phyloP scores from a whole-genome alignment of 805 yeast species.

The Saturnispora serradocipensis region DNA sequence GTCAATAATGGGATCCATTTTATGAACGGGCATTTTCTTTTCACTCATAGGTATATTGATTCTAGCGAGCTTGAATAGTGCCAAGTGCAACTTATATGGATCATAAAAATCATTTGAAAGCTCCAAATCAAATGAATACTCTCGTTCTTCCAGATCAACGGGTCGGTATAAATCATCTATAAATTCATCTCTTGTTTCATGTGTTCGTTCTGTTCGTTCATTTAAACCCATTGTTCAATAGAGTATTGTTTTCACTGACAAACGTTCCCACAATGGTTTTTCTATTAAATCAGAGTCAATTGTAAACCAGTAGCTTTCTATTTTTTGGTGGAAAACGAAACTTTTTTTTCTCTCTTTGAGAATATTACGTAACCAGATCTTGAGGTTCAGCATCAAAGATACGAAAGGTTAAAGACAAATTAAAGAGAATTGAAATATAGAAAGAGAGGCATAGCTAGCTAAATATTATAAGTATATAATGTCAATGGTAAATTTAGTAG shows the following conservation, averaged over 20 bases:
- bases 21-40: slow-evolving; percentile 3
- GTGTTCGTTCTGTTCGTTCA: not conserved
- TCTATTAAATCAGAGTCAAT: not conserved
- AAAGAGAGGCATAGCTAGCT: not conserved
- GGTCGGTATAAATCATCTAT: slow-evolving; percentile 1
- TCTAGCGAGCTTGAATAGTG: slow-evolving; percentile 22
- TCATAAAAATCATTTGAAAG: slow-evolving; percentile 12
- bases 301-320: not conserved
- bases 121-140: slow-evolving; percentile 18
- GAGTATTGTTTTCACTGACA: not conserved
- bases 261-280: not conserved
- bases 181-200: not conserved
- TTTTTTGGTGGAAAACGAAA: not conserved
- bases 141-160: slow-evolving; percentile 11
- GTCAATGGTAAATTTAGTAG: not conserved
- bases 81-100: slow-evolving; percentile 25
- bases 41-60: slow-evolving; percentile 13
- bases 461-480: not conserved
- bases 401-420: not conserved
- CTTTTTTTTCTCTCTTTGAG: not conserved
- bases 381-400: not conserved
- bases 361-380: not conserved
- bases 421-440: not conserved
- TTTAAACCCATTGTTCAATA: not conserved
- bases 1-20: slow-evolving; percentile 3